A percentile compares a stretch with the other conserved stretches of the same genome.
Evolutionary conservation across 2,329 filamentous ascomycete species (phyloP).

Genomic region (Cytospora schulzeri): DNA sequence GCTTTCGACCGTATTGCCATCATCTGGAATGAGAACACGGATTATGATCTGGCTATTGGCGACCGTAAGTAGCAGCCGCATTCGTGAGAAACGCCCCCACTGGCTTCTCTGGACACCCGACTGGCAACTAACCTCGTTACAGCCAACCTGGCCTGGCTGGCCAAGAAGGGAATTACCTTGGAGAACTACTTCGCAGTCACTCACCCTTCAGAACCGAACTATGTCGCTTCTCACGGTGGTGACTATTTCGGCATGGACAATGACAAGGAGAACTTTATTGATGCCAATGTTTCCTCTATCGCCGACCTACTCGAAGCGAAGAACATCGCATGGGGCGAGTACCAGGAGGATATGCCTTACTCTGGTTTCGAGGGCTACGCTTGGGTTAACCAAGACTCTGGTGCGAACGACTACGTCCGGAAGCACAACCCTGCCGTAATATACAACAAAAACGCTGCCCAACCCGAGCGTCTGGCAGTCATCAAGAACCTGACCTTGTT

Average conservation of each 20-base stretch:
- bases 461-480: constrained; percentile 60
- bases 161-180: constrained; percentile 63
- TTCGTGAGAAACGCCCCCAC: neutral
- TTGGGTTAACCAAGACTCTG: constrained; percentile 66
- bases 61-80: constrained; percentile 55
- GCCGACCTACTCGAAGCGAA: constrained; percentile 69
- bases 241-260: constrained; percentile 75
- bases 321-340: constrained; percentile 69
- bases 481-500: constrained; percentile 77
- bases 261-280: constrained; percentile 63
- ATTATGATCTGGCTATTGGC: constrained; percentile 64
- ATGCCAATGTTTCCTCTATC: constrained; percentile 64
- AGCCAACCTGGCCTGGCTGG: constrained; percentile 59
- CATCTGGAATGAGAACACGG: constrained; percentile 79
- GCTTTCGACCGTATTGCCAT: constrained; percentile 72
- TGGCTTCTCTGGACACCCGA: constrained; percentile 27
- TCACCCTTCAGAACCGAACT: constrained; percentile 77
- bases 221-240: constrained; percentile 67
- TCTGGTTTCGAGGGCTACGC: constrained; percentile 68
- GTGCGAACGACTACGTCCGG: constrained; percentile 75
- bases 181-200: constrained; percentile 63
- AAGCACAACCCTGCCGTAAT: constrained; percentile 75
- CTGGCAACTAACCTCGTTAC: constrained; percentile 2
- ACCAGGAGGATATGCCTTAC: constrained; percentile 79
- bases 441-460: constrained; percentile 65